Evolutionary conservation across 805 yeast species (phyloP).

Genomic region (Zygosaccharomyces pseudorouxii): DNA sequence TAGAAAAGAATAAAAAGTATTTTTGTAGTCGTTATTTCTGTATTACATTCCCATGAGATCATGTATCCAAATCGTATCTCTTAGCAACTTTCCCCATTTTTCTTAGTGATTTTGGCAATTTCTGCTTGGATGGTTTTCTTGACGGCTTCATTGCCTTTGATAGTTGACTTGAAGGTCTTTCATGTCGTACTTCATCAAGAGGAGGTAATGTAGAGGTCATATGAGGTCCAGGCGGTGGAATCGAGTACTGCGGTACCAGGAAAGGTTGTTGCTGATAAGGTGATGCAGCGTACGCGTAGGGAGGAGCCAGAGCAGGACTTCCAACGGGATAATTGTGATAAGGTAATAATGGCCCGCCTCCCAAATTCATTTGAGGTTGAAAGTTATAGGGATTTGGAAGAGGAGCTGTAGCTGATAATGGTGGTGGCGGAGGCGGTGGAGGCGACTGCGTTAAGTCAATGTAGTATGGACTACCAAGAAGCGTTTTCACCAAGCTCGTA

Average conservation of each 20-base stretch:
- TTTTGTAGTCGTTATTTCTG: background rate
- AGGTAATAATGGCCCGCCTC: background rate
- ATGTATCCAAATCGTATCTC: conserved; percentile 24
- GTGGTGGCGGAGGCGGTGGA: conserved; percentile 4
- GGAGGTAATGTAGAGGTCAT: background rate
- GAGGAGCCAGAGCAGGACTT: background rate
- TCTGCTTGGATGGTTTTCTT: conserved; percentile 4
- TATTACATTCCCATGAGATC: background rate
- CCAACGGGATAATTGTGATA: background rate
- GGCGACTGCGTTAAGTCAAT: background rate
- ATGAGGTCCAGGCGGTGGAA: background rate
- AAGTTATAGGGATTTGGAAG: background rate
- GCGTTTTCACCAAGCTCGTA: conserved; percentile 13
- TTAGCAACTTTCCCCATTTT: conserved; percentile 27
- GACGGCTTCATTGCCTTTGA: background rate
- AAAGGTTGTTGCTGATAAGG: background rate
- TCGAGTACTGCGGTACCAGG: background rate
- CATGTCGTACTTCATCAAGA: background rate
- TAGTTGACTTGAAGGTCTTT: background rate
- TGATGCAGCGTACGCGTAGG: no score
- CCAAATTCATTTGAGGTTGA: background rate
- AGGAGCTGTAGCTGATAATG: background rate
- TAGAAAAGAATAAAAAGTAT: background rate
- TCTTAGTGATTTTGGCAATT: conserved; percentile 28
- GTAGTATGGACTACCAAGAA: conserved; percentile 9